Evolutionary conservation across 345 rosid genomes (phyloP), one percentile per base, ranked within the genome.

Genomic region (Ricinus communis): DNA sequence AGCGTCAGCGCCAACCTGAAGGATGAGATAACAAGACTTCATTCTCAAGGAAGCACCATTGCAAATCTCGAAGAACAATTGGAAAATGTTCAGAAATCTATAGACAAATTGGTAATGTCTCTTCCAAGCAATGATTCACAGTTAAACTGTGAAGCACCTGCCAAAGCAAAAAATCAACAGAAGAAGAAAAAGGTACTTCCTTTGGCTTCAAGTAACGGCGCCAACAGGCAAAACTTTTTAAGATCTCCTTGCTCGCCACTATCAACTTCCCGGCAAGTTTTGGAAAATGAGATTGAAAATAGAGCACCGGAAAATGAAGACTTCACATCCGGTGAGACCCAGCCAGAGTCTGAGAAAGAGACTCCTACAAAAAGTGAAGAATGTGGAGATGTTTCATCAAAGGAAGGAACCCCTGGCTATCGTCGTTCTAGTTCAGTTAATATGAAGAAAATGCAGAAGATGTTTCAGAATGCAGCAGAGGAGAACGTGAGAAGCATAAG

Each of bases 381-480:
- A 66, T 78, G 86, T 49, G 97, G 91, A 76, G 97, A 89, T 76
- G 87, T 81, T 63, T 88, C 92, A 16, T 89, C 97, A 31, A 90
- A 83, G 74, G 98, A 90, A 84, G 86, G 88, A 57, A 83, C 90
- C 74, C 91, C 93, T 38, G 92, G 84, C 22, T 91, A 79, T 69
- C 80, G 85, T 8, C 89, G 96, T 74, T 83, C 93, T 74, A 87
- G 97, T 78, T 91, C 97, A 53, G 97, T 92, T 41, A 91, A 95
- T 77, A 95, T 95, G 97, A 95, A 87, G 83, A 95, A 90, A 81
- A 95, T 95, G 99, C 95, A 89, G 88, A 90, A 90, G 71, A 90
- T 95, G 99, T 95, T 91, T 77, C 97, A 92, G 76, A 95, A 85
- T 84, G 99, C 99, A 45, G 97, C 99, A n/a, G 97, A 94, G 83